Evolutionary conservation across 768 basidiomycete genomes (phyloP).

Genomic region (Lactifluus volemus): DNA sequence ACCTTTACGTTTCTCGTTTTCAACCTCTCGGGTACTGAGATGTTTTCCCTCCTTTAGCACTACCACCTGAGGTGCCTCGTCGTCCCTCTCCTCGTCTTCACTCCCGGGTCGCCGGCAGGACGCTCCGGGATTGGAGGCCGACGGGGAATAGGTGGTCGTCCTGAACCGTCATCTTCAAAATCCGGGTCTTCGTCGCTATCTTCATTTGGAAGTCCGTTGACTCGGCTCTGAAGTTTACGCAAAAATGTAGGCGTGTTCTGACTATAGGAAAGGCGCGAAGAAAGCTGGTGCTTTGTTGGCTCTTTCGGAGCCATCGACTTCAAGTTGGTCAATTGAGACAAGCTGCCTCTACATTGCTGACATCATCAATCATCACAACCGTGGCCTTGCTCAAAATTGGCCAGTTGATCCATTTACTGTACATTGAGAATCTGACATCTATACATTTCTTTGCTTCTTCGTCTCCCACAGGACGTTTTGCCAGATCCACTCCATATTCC

Average conservation of each 20-base stretch:
- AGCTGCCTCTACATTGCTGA: background rate
- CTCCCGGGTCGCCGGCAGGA: conserved; percentile 61
- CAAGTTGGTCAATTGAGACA: background rate
- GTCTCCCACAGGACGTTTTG: background rate
- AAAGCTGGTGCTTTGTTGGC: conserved; percentile 62
- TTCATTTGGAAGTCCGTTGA: conserved; percentile 46
- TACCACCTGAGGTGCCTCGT: conserved; percentile 84
- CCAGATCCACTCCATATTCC: background rate
- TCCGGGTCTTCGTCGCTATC: conserved; percentile 40
- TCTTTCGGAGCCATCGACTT: conserved; percentile 42
- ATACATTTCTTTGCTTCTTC: background rate
- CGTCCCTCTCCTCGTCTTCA: conserved; percentile 50
- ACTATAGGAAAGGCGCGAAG: conserved; percentile 58
- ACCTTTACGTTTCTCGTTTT: conserved; percentile 73
- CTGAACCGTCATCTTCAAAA: conserved; percentile 59
- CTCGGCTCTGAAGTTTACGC: conserved; percentile 52
- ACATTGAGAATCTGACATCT: background rate
- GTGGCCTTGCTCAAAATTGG: too few species aligned
- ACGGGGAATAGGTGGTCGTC: conserved; percentile 63
- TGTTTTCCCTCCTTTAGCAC: conserved; percentile 87
- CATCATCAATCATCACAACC: background rate
- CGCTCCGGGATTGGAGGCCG: conserved; percentile 66
- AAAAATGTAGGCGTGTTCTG: conserved; percentile 55
- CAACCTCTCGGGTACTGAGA: conserved; percentile 65
- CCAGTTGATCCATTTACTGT: too few species aligned